Evolutionary conservation across 2,329 filamentous ascomycete genomes (phyloP).

Genomic region (Colletotrichum karsti): DNA sequence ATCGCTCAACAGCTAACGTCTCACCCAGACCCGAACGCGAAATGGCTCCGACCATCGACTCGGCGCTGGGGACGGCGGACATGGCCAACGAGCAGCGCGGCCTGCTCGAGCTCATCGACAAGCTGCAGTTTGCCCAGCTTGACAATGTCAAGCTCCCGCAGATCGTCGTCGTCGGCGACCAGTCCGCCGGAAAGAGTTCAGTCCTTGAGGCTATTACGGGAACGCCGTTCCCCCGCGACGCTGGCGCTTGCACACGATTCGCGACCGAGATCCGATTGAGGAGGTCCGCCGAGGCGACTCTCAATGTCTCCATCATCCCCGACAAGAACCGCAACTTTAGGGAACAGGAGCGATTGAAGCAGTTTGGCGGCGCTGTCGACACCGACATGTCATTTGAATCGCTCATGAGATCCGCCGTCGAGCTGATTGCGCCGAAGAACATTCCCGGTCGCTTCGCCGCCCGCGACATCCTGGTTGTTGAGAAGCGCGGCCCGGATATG

Average conservation of each 20-base stretch:
- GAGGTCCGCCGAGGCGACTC: constrained; percentile 49
- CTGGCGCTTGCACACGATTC: constrained; percentile 69
- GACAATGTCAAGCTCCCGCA: constrained; percentile 65
- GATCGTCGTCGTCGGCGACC: constrained; percentile 71
- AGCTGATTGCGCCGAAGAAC: constrained; percentile 59
- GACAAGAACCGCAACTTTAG: constrained; percentile 55
- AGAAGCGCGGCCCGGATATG: constrained; percentile 66
- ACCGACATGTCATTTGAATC: constrained; percentile 55
- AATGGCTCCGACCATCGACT: constrained; percentile 54
- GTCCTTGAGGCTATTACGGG: constrained; percentile 71
- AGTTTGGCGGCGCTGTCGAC: constrained; percentile 57
- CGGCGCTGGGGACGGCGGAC: constrained; percentile 57
- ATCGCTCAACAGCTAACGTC: constrained; percentile 18
- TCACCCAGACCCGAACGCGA: constrained; percentile 23
- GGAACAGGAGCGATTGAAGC: constrained; percentile 56
- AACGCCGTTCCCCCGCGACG: constrained; percentile 67
- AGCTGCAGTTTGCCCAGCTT: constrained; percentile 61
- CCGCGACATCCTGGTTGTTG: constrained; percentile 63
- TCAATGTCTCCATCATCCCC: constrained; percentile 64
- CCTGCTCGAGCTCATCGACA: constrained; percentile 65
- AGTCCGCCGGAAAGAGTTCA: constrained; percentile 71
- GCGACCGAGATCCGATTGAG: constrained; percentile 68
- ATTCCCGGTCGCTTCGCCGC: constrained; percentile 60
- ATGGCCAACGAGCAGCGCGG: constrained; percentile 63
- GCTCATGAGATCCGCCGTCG: constrained; percentile 60